Percentiles rank a stretch among this genome's conserved stretches.
Evolutionary conservation across 2,329 filamentous ascomycete genomes (phyloP).

Genomic region (Diaporthe ilicicola): DNA sequence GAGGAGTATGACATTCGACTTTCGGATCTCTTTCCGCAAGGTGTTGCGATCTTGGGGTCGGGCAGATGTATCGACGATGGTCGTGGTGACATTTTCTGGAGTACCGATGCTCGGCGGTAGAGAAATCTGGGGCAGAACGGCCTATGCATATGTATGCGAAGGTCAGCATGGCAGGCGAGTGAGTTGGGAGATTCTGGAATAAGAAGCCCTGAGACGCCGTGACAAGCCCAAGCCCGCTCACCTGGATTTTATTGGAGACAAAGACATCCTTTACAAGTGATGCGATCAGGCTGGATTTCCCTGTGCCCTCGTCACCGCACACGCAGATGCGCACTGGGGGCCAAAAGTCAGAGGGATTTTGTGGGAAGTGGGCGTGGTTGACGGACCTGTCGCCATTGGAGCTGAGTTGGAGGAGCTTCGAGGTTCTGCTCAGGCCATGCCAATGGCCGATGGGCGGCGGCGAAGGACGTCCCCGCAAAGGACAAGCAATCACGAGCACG

Average conservation of each 20-base stretch:
- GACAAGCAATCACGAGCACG: background rate
- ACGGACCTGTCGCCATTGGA: constrained; percentile 42
- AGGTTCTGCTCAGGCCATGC: constrained; percentile 25
- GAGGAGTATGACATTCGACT: constrained; percentile 94
- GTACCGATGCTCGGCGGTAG: constrained; percentile 93
- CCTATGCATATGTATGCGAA: constrained; percentile 50
- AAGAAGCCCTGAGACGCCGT: too few relatives aligned
- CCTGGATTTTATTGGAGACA: constrained; percentile 87
- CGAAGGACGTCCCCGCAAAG: background rate
- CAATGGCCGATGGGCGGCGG: background rate
- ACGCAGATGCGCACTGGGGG: constrained; percentile 87
- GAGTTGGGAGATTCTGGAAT: too few relatives aligned
- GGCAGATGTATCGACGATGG: constrained; percentile 96
- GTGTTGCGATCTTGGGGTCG: constrained; percentile 91
- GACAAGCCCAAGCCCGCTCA: background rate
- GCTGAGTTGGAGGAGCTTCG: background rate
- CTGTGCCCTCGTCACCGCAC: constrained; percentile 95
- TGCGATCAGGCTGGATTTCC: constrained; percentile 92
- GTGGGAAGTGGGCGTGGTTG: background rate
- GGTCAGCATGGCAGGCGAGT: background rate
- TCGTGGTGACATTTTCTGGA: constrained; percentile 96
- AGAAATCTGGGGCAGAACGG: constrained; percentile 92
- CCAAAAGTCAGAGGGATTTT: constrained; percentile 30
- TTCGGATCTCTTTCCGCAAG: constrained; percentile 91
- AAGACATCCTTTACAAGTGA: constrained; percentile 98